Base-by-base conservation (phyloP, 2,329 filamentous ascomycete species). In the Aspergillus sp. region DNA sequence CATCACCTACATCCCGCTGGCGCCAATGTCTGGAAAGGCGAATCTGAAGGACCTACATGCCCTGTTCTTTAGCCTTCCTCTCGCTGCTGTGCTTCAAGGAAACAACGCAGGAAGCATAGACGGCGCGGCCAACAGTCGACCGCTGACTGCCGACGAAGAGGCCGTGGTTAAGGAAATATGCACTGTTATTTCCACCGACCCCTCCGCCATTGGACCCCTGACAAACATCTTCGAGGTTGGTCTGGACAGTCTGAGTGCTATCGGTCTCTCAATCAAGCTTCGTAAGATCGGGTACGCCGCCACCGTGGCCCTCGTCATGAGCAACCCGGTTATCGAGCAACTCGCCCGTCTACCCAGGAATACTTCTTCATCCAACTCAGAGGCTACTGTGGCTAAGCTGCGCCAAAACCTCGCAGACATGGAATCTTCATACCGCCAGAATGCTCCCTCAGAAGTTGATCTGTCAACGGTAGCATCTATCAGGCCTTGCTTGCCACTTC, bases 221-320 rank as follows among this genome's bases (percentile, higher is more conserved):
- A 73, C 70, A 2, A 75, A 72, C 16, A 70, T 77, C 14, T 77
- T 77, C 49, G 70, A 73, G 53, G 65, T 77, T 16, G 75, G 75
- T 0, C 56, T 78, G 32, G 76, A 78, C 60, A 77, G 75, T 61
- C 62, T 78, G 6, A 73, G 67, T 47, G 72, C 71, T 14, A 76
- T 78, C 29, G 71, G 69, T 29, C 61, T 78, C n/a, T 72, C 73
- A 1, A 68, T 75, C 45, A 70, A 68, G 49, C 63, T 78, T 9
- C 66, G 67, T 31, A 71, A 69, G 36, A 63, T 71, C 5, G 75
- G 75, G 1, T 77, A 73, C 22, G 65, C 69, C 14, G 67, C 69
- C 24, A 69, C 67, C 16, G 73, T 77, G 6, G 68, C 73, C n/a
- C 65, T 62, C n/a, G 65, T 78, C 16, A 64, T 78, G 64, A 70